phyloP scores from a whole-genome alignment of 1,284 basidiomycete genomes.

The Cryptococcus amylolentus region DNA sequence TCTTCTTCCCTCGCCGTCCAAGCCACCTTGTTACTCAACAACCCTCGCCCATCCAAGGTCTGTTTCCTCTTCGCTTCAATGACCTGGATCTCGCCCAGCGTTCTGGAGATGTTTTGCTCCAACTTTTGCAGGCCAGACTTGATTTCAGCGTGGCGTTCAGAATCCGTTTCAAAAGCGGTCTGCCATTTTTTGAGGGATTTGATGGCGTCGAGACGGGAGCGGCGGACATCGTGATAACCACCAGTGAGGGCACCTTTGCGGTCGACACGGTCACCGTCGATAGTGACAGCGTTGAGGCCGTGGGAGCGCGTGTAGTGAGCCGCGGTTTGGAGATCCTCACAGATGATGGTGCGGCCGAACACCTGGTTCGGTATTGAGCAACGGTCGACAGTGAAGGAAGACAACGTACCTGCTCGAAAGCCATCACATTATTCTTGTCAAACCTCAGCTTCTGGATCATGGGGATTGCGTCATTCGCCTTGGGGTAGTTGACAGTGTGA shows the following conservation, averaged over 20 bases:
- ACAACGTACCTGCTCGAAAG: conserved; percentile 69
- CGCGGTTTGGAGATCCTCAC: conserved; percentile 84
- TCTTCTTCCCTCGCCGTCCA: conserved; percentile 68
- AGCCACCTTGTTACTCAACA: conserved; percentile 63
- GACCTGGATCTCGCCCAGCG: conserved; percentile 71
- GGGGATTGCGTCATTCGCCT: conserved; percentile 82
- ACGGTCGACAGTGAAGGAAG: background rate
- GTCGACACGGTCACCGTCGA: conserved; percentile 97
- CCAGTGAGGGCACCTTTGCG: conserved; percentile 93
- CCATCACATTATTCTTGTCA: conserved; percentile 67
- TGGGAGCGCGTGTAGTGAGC: conserved; percentile 93
- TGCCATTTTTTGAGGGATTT: conserved; percentile 75
- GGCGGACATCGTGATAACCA: conserved; percentile 88
- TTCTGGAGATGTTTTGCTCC: conserved; percentile 82
- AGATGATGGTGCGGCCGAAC: conserved; percentile 97
- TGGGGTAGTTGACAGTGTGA: conserved; percentile 62
- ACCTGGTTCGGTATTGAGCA: conserved; percentile 52
- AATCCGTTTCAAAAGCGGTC: conserved; percentile 65
- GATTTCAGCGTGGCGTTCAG: conserved; percentile 66
- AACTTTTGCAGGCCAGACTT: conserved; percentile 64
- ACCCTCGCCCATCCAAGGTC: conserved; percentile 65
- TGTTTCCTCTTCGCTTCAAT: conserved; percentile 67
- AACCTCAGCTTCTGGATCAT: conserved; percentile 80
- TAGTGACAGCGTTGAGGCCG: conserved; percentile 91
- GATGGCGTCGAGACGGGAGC: conserved; percentile 85